phyloP scores from a whole-genome alignment of 495 filamentous ascomycete genomes.

The Talaromyces stipitatus region DNA sequence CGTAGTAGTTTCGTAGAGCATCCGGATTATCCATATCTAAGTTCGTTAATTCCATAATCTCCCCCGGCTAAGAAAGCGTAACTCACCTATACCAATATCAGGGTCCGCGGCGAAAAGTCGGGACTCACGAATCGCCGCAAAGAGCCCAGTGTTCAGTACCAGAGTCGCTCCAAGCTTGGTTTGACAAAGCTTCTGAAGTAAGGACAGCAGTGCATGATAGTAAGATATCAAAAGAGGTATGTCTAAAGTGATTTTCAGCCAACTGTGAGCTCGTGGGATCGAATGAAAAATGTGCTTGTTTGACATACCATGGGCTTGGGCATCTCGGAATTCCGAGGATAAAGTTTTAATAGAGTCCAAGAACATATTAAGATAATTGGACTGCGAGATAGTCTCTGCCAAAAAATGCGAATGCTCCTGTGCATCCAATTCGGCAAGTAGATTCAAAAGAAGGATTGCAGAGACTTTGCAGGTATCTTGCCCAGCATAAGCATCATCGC shows the following conservation, averaged over 20 bases:
- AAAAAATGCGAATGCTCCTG: slow-evolving; percentile 59
- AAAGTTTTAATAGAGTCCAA: slow-evolving; percentile 74
- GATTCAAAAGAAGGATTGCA: slow-evolving; percentile 67
- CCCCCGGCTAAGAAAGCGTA: slow-evolving; percentile 11
- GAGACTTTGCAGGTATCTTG: slow-evolving; percentile 74
- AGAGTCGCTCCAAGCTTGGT: slow-evolving; percentile 70
- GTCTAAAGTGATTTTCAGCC: slow-evolving; percentile 19
- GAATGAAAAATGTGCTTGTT: not conserved
- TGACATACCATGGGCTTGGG: slow-evolving; percentile 41
- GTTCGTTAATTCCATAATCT: slow-evolving; percentile 12
- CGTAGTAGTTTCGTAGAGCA: slow-evolving; percentile 73
- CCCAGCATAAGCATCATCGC: slow-evolving; percentile 87
- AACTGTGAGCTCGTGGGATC: slow-evolving; percentile 1
- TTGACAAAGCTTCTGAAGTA: slow-evolving; percentile 79
- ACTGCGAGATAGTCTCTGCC: slow-evolving; percentile 67
- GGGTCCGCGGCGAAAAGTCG: slow-evolving; percentile 84
- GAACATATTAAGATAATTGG: slow-evolving; percentile 85
- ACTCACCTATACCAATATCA: slow-evolving; percentile 75
- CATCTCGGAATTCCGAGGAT: slow-evolving; percentile 52
- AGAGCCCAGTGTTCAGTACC: slow-evolving; percentile 82
- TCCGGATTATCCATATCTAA: slow-evolving; percentile 58
- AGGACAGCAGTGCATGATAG: slow-evolving; percentile 66
- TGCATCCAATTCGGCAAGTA: slow-evolving; percentile 59
- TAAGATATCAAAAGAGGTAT: slow-evolving; percentile 50
- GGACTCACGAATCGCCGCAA: slow-evolving; percentile 70